A percentile compares a stretch with the other conserved stretches of the same genome.
These are phyloP conservation scores for Wickerhamiella domercqiae DNA, from an alignment of 805 yeast genomes.

Conservation along the genomic window DNA sequence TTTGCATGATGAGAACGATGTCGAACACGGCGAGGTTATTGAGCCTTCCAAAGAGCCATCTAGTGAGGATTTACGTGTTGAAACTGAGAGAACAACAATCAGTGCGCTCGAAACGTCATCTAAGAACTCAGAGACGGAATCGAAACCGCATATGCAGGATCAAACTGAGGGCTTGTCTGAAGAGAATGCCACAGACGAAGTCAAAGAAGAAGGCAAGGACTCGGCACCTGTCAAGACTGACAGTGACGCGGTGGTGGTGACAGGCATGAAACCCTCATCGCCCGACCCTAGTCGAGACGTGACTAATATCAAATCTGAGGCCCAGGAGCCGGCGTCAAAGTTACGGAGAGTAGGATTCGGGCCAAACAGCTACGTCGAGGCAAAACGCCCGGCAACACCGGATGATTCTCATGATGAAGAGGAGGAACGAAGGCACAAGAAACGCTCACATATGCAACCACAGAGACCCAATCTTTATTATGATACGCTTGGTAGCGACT, in stretches of 20 bases:
- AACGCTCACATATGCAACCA: too few species aligned
- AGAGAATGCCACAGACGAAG: not conserved
- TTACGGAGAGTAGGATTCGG: too few species aligned
- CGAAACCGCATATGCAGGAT: not conserved
- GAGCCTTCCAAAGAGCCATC: not conserved
- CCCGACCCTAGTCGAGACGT: not conserved
- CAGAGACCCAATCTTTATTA: slow-evolving; percentile 18
- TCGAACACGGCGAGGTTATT: not conserved
- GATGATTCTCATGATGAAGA: not conserved
- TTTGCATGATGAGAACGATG: slow-evolving; percentile 3
- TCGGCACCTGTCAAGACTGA: slow-evolving; percentile 1
- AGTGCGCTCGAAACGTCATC: too few species aligned
- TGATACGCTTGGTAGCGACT: slow-evolving; percentile 14
- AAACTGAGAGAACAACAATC: too few species aligned
- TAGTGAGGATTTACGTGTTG: not conserved
- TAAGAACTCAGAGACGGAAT: not conserved
- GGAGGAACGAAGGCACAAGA: not conserved
- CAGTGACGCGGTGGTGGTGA: not conserved
- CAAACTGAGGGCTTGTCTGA: not conserved
- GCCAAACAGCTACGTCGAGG: too few species aligned
- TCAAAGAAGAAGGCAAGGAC: not conserved
- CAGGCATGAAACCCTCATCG: not conserved
- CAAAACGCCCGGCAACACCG: not conserved
- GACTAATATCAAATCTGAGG: not conserved
- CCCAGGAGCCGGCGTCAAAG: not conserved